Evolutionary conservation across 352 stramenopile species (phyloP), one percentile per base, ranked within the genome.

Genomic region (Phytophthora sansomeana): DNA sequence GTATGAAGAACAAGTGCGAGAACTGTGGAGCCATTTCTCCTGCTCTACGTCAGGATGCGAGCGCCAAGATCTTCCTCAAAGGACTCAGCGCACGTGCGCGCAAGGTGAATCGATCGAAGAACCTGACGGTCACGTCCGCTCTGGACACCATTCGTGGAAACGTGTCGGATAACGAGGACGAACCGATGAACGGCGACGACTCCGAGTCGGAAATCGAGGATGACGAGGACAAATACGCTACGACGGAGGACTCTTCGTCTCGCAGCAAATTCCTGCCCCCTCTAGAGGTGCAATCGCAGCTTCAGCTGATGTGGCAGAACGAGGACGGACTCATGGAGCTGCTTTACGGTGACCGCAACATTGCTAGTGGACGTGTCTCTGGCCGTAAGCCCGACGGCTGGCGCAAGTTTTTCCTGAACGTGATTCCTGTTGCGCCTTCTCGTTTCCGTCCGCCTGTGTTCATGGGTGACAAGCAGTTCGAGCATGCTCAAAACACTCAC

Each of bases 361-460:
- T 93, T 36, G 86, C 83, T 3, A 95, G 74, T 36, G 82, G 84
- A 9, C 83, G 85, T 52, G 48, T 77, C n/a, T 56, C 64, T 48
- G 62, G 53, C 36, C 71, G 65, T 36, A 87, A 91, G 58, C 48
- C 81, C 5, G 77, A 95, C 13, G 95, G 95, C 5, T 98, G 91
- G 75, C 81, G 83, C 36, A 93, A 98, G 43, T 99, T 99, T 61
- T 99, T 99, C 63, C 58, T 99, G 24, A 96, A 97, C 38, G 90
- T 95, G n/a, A 88, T 99, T 48, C 85, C 94, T 0, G 97, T 99
- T 54, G 93, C 98, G 38, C 98, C 98, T 4, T 98, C 95, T 30
- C 90, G 98, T 29, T 99, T 99, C 77, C 93, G 98, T n/a, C 98
- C 98, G 17, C 96, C 98, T 1, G 97, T 99, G 59, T 91, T 98